A percentile compares a stretch with the other conserved stretches of the same genome.
Evolutionary conservation across 23 red algal species (phyloP).

Genomic region (Cyanidiococcus yangmingshanensis): DNA sequence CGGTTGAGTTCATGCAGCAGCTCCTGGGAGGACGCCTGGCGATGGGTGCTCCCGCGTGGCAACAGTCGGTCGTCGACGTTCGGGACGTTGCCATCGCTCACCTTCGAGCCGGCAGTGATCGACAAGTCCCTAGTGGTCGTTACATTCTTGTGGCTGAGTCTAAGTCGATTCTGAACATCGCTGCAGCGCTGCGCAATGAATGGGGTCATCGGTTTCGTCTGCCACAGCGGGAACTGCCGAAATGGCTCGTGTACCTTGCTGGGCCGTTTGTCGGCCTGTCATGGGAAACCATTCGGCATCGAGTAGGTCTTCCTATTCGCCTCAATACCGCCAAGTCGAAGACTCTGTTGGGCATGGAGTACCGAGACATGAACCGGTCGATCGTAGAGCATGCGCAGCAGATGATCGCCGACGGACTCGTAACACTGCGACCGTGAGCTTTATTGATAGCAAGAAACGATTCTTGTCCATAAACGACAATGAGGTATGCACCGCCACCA

Average conservation of each 20-base stretch:
- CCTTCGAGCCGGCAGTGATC: conserved; percentile 24
- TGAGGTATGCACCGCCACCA: too few relatives aligned
- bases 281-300: background rate
- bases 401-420: background rate
- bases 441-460: too few relatives aligned
- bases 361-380: background rate
- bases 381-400: background rate
- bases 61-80: conserved; percentile 47
- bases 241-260: background rate
- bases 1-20: conserved; percentile 24
- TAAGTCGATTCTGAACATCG: background rate
- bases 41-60: conserved; percentile 23
- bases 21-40: conserved; percentile 18
- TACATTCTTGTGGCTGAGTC: background rate
- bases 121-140: background rate
- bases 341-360: background rate
- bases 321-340: conserved; percentile 5
- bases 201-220: background rate
- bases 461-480: too few relatives aligned
- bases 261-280: conserved; percentile 7
- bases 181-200: background rate
- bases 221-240: background rate
- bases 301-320: background rate
- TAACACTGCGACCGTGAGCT: too few relatives aligned
- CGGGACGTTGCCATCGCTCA: conserved; percentile 63